Percentiles rank a stretch among this genome's conserved stretches.
Evolutionary conservation across 225 moss, liverwort and hornwort species (phyloP).

Genomic region (Anthoceros angustus): DNA sequence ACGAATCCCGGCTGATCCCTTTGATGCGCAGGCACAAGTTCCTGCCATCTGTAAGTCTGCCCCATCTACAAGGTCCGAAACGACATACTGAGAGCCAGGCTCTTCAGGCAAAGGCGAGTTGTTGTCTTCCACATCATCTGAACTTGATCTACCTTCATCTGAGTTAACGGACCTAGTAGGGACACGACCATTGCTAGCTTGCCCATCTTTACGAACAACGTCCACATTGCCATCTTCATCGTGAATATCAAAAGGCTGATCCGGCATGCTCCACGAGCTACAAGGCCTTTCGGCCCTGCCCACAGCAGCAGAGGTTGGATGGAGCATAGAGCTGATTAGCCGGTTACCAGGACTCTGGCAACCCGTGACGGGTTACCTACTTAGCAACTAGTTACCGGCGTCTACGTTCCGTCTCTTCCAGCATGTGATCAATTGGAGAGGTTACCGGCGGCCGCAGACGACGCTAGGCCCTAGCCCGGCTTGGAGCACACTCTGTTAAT

Average conservation of each 20-base stretch:
- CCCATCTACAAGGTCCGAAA: background rate
- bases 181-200: background rate
- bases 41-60: background rate
- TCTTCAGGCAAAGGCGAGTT: background rate
- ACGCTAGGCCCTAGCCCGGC: no score
- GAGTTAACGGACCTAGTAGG: background rate
- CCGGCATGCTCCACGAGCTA: no score
- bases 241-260: background rate
- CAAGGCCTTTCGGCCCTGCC: no score
- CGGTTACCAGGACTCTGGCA: no score
- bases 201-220: background rate
- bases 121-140: background rate
- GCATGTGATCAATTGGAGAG: no score
- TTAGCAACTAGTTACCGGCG: no score
- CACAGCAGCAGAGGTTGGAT: no score
- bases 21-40: background rate
- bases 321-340: no score
- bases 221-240: background rate
- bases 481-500: no score
- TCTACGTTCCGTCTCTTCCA: no score
- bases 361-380: no score
- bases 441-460: no score
- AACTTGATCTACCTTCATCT: background rate
- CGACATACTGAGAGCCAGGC: background rate
- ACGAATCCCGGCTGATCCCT: background rate